Conservation (phyloP, 352 stramenopile genomes). For the Pythium diclinum region DNA sequence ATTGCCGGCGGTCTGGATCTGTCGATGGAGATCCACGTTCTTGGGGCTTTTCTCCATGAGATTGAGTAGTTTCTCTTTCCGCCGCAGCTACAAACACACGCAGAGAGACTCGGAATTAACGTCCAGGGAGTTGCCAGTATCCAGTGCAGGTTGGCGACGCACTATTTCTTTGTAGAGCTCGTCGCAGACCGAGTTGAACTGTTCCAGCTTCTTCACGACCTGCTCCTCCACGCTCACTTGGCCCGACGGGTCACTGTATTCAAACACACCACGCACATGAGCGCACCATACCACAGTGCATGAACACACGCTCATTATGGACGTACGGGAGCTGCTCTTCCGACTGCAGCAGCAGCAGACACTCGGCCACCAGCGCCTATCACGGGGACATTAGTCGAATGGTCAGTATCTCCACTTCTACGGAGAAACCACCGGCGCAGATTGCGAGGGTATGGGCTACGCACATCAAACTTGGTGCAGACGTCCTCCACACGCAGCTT, state of each 20-base stretch:
- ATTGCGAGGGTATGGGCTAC: constrained; percentile 13
- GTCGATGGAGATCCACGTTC: constrained; percentile 80
- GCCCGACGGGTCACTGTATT: constrained; percentile 32
- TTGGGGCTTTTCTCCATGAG: constrained; percentile 83
- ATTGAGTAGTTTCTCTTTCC: constrained; percentile 83
- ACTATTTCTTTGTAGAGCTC: constrained; percentile 89
- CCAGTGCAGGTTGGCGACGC: constrained; percentile 18
- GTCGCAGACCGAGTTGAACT: constrained; percentile 87
- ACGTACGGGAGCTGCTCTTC: constrained; percentile 71
- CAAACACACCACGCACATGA: neutral
- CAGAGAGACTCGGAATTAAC: constrained; percentile 1
- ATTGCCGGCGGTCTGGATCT: constrained; percentile 84
- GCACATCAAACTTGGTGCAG: constrained; percentile 79
- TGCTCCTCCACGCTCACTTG: constrained; percentile 56
- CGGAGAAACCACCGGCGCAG: neutral
- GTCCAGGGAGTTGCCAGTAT: no score
- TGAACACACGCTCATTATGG: neutral
- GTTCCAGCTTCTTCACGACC: constrained; percentile 84
- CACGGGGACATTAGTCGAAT: neutral
- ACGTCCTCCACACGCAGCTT: constrained; percentile 82
- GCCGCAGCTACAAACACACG: constrained; percentile 47
- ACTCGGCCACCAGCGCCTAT: constrained; percentile 74
- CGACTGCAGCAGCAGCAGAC: constrained; percentile 68
- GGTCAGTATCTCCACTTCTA: constrained; percentile 4
- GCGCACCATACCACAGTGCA: neutral